Evolutionary conservation across 2,329 filamentous ascomycete species (phyloP), one percentile per base, ranked within the genome.

Genomic region (Chaetomiaceae sp.): DNA sequence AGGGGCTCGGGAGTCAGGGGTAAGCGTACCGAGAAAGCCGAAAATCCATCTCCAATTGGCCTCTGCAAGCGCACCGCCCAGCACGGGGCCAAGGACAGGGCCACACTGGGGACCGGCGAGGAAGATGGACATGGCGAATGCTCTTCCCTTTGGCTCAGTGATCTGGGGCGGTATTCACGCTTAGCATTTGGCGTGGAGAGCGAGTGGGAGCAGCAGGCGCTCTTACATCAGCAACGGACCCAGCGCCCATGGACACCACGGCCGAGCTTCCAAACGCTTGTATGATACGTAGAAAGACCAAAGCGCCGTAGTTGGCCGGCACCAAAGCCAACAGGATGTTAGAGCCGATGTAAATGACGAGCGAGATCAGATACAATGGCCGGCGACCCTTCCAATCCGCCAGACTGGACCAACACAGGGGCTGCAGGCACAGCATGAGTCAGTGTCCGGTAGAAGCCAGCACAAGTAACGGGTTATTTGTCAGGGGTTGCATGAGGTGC

Each of bases 11-110:
- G n/a, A n/a, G 9, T 33, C 1, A 21, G 20, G 33, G 16, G 25
- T 12, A 21, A 19, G 27, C 48, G 14, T 40, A 55, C 53, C 53
- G 1, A 55, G 48, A n/a, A 55, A 55, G 0, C 50, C 54, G 12
- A 55, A 55, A 9, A 55, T 55, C 54, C 54, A 55, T 12, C 54
- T 44, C 54, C 50, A 55, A n/a, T 50, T 34, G 4, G 41, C 54
- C 27, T 53, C 54, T 14, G 50, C 50, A 3, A 55, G 44, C 8
- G 48, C 54, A 30, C 54, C 54, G 12, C 54, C 54, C 9, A 55
- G n/a, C 1, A 55, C 43, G 5, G 54, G 54, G 7, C 50, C 50
- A 17, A 53, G 35, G 7, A 55, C 23, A 19, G 54, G 54, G 8
- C 54, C 54, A 17, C 54, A 55, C 19, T 55, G 54, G 13, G 54